Evolutionary conservation across 2,329 filamentous ascomycete genomes (phyloP).

Genomic region (Diaporthe aspalathi): DNA sequence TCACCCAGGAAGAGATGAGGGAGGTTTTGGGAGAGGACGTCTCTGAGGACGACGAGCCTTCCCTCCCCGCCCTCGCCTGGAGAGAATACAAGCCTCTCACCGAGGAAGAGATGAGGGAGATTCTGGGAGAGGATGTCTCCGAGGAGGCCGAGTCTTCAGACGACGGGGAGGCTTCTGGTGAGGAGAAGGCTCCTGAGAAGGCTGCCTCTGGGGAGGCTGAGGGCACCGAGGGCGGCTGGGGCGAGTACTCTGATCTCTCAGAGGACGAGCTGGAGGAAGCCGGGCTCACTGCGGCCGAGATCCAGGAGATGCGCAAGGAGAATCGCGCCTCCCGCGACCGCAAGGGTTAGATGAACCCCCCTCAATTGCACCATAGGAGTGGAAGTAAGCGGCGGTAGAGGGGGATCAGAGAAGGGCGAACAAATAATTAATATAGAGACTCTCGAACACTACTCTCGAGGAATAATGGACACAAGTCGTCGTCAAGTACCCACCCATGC

Average conservation of each 20-base stretch:
- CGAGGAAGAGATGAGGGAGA: neutral
- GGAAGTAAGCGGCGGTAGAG: neutral
- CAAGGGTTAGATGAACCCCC: neutral
- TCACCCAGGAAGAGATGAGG: neutral
- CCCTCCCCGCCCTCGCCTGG: no score
- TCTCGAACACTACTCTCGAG: neutral
- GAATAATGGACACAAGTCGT: neutral
- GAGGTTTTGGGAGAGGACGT: no score
- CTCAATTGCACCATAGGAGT: neutral
- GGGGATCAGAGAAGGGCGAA: neutral
- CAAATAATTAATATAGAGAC: neutral
- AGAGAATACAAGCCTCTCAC: no score
- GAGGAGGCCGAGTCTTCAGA: no score
- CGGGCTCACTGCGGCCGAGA: no score
- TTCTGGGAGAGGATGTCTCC: no score
- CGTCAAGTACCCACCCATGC: neutral
- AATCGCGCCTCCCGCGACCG: no score
- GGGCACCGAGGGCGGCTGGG: neutral
- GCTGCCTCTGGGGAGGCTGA: neutral
- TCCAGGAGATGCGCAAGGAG: no score
- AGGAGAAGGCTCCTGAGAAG: neutral
- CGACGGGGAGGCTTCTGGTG: no score
- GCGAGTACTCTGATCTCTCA: no score
- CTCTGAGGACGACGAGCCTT: no score
- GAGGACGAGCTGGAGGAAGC: no score